Conservation (phyloP, 2,329 filamentous ascomycete species). For the Trichoderma oligosporum region DNA sequence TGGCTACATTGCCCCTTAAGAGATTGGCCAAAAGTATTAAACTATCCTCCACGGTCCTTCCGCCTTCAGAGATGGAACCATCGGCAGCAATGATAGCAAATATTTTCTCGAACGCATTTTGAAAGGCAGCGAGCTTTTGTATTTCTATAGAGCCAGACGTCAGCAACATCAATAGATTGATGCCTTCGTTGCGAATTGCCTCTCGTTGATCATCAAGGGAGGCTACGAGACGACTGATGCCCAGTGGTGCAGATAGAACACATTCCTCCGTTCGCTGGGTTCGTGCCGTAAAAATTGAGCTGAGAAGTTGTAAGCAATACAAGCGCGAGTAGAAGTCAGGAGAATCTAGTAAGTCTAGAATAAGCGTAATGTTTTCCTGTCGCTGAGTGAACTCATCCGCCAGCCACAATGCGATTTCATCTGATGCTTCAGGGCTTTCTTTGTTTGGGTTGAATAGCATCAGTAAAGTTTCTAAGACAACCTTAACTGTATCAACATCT, state of each 20-base stretch:
- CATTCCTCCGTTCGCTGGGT: conserved; percentile 93
- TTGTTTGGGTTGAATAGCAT: conserved; percentile 78
- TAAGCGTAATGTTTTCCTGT: conserved; percentile 90
- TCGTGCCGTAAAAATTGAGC: conserved; percentile 77
- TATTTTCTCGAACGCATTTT: conserved; percentile 84
- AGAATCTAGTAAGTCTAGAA: conserved; percentile 84
- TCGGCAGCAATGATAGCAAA: conserved; percentile 80
- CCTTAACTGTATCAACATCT: conserved; percentile 94
- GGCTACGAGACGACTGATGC: conserved; percentile 79
- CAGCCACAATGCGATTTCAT: conserved; percentile 93
- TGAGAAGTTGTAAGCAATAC: conserved; percentile 85
- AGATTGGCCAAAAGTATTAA: conserved; percentile 87
- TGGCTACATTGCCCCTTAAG: conserved; percentile 79
- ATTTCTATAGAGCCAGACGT: conserved; percentile 84
- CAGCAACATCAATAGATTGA: conserved; percentile 81
- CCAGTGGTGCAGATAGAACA: conserved; percentile 81
- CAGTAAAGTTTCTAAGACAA: conserved; percentile 89
- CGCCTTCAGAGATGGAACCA: conserved; percentile 76
- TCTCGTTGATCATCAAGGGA: conserved; percentile 82
- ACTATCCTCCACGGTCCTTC: conserved; percentile 87
- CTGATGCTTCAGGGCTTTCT: conserved; percentile 82
- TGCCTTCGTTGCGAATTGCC: conserved; percentile 79
- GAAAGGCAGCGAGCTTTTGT: conserved; percentile 92
- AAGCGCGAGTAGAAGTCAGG: conserved; percentile 86
- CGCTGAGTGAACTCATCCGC: conserved; percentile 97